phyloP scores from a whole-genome alignment of 768 basidiomycete species.

The Mycena crocata region DNA sequence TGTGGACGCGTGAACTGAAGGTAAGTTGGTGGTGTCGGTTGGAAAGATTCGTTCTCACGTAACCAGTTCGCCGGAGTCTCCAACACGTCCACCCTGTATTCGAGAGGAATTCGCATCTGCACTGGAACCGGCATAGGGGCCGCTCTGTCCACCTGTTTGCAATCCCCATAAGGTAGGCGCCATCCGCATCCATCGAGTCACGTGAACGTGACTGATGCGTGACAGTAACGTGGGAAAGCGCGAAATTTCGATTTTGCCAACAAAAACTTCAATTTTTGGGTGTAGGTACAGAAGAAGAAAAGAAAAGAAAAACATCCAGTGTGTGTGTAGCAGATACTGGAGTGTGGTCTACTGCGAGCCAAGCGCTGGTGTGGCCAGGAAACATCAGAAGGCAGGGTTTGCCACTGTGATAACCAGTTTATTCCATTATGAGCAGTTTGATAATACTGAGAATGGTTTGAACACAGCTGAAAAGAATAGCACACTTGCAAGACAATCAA shows the following conservation, averaged over 20 bases:
- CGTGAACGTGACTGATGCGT: not conserved
- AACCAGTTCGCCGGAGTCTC: conserved; percentile 80
- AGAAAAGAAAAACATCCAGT: not conserved
- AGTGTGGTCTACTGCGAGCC: too few species aligned
- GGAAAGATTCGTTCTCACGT: conserved; percentile 16
- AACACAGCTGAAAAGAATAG: too few species aligned
- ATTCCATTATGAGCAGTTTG: too few species aligned
- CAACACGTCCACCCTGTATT: conserved; percentile 82
- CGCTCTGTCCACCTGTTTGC: conserved; percentile 83
- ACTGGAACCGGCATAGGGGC: conserved; percentile 87
- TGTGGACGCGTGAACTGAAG: conserved; percentile 88
- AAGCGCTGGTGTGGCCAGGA: too few species aligned
- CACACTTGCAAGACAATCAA: not conserved
- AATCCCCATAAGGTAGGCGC: conserved; percentile 74
- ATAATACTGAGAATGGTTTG: too few species aligned
- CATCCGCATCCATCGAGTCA: not conserved
- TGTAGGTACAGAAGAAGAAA: not conserved
- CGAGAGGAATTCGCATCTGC: conserved; percentile 82
- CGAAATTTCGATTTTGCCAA: not conserved
- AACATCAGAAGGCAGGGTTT: too few species aligned
- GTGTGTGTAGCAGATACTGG: not conserved
- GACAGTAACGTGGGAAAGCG: conserved; percentile 11
- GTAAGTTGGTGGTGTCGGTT: conserved; percentile 45
- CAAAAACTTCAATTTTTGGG: not conserved
- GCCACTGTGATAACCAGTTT: too few species aligned